Evolutionary conservation across 768 basidiomycete genomes (phyloP), one percentile per base, ranked within the genome.

Genomic region (Chlorophyllum brunneum): DNA sequence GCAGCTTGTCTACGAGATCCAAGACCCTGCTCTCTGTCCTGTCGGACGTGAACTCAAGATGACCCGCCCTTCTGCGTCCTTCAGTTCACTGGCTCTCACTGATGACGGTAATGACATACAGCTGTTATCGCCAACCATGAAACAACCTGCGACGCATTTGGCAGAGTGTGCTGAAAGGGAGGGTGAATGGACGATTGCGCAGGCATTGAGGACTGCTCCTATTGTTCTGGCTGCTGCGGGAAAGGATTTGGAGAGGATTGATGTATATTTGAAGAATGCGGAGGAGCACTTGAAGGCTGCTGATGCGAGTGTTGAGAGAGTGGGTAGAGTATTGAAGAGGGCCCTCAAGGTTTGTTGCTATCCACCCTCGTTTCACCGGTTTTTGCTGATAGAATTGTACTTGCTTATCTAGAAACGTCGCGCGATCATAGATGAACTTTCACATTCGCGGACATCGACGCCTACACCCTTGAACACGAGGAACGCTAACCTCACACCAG

Each of bases 211-310:
- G 16, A 76, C 73, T 4, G 72, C 75, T 7, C 72, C 78, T 38
- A 64, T 74, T 27, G 73, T 81, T 9, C 65, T 88, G 13, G 74
- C 72, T 30, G 74, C 76, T 5, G 80, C 78, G 1, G 71, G 72
- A 39, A 77, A 77, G 30, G 87, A 88, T 60, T 65, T 90, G 29
- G 69, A 71, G 8, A 68, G 68, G 29, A 81, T 88, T 43, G 73
- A 77, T 15, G 2, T 37, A 13, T 23, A n/a, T 36, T 37, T 52
- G 26, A 52, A 15, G 34, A 52, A 29, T 5, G 51, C 51, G 23
- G 51, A 52, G 16, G 51, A 52, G 42, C 44, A 44, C 29, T 23
- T 52, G 33, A 52, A 37, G 33, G 26, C 10, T 22, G 51, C 51
- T 9, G 51, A 52, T 4, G 34, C 26, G 24, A 52, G 33, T 9